These are phyloP conservation scores for Aschersonia sp. DNA, from an alignment of 2,329 filamentous ascomycete genomes.

Conservation along the genomic window DNA sequence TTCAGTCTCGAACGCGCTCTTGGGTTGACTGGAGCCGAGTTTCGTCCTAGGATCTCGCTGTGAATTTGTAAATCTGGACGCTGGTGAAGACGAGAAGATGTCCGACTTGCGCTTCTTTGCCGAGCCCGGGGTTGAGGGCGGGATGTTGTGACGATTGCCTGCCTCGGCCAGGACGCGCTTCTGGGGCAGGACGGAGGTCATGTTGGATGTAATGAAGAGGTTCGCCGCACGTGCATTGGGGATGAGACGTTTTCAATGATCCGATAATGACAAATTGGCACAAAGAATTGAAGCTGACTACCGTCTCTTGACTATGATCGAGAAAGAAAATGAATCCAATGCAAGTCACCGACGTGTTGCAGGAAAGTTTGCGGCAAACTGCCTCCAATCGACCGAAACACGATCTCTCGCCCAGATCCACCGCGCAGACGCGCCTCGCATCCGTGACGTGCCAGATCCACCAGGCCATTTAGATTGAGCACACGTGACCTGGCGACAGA, in stretches of 20 bases:
- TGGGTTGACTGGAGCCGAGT: constrained; percentile 58
- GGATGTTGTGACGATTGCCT: constrained; percentile 47
- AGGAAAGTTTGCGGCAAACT: not conserved
- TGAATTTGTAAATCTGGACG: constrained; percentile 45
- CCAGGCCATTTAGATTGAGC: constrained; percentile 5
- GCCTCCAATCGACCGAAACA: not conserved
- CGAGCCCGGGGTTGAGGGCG: constrained; percentile 37
- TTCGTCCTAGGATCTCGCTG: constrained; percentile 48
- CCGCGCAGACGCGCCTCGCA: constrained; percentile 15
- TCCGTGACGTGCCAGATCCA: constrained; percentile 23
- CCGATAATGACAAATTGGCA: not conserved
- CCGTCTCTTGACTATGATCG: no score
- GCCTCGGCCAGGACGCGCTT: constrained; percentile 62
- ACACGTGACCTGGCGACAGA: constrained; percentile 16
- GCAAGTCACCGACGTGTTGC: not conserved
- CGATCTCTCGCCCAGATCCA: not conserved
- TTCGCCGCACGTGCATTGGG: not conserved
- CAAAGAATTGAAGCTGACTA: not conserved
- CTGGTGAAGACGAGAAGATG: constrained; percentile 37
- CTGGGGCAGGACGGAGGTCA: constrained; percentile 44
- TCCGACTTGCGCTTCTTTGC: constrained; percentile 73
- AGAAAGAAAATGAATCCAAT: no score
- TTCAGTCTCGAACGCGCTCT: constrained; percentile 87
- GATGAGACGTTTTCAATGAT: not conserved
- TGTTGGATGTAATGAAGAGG: constrained; percentile 9